phyloP scores from a whole-genome alignment of 345 rosid genomes.

The Brassica cretica region DNA sequence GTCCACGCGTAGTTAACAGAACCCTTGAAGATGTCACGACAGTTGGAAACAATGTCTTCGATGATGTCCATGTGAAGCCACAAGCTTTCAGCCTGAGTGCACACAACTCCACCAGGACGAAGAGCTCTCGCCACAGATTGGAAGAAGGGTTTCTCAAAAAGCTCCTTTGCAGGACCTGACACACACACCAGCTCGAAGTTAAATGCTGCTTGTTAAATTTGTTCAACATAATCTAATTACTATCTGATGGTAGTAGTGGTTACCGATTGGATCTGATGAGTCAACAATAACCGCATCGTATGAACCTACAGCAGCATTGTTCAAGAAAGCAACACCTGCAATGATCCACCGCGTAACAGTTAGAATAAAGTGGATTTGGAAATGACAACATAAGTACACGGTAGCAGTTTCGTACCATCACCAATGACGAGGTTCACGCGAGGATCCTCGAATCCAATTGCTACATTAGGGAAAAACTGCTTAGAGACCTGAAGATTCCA shows the following conservation, averaged over 20 bases:
- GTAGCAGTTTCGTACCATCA: constrained; percentile 56
- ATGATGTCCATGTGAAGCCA: constrained; percentile 99
- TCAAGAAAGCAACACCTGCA: constrained; percentile 86
- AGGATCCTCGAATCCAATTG: constrained; percentile 89
- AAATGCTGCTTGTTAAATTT: background rate
- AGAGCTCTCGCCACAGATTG: constrained; percentile 81
- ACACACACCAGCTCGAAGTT: background rate
- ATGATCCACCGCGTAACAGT: background rate
- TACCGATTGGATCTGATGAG: constrained; percentile 90
- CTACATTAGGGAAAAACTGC: constrained; percentile 75
- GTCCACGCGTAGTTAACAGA: constrained; percentile 98
- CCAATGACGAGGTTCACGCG: constrained; percentile 85
- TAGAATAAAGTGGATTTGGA: background rate
- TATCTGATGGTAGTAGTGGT: background rate
- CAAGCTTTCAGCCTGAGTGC: constrained; percentile 94
- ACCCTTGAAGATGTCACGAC: constrained; percentile 89
- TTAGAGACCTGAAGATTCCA: constrained; percentile 64
- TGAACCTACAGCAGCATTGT: constrained; percentile 71
- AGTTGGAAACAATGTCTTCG: constrained; percentile 80
- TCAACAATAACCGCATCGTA: constrained; percentile 95
- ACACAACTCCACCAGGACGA: constrained; percentile 94
- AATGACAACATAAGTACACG: background rate
- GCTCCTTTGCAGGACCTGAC: constrained; percentile 77
- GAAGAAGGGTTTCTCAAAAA: constrained; percentile 94
- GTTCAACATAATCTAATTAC: no score